Base-by-base conservation (phyloP, 2,329 filamentous ascomycete species). In the Diaporthe sp. region DNA sequence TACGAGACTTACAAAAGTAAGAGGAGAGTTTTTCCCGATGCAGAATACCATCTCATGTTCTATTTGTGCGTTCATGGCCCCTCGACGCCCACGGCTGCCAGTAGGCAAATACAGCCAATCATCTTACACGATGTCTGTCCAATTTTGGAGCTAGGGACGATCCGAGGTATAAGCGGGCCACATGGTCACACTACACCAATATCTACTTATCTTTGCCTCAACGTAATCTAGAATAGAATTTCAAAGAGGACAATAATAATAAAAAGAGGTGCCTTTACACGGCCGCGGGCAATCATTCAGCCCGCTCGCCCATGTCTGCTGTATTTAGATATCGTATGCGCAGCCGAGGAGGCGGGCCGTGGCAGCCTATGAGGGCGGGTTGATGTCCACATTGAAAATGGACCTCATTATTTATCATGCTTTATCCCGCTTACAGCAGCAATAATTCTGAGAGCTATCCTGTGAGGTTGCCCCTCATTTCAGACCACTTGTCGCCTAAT, bases 51-150 rank as follows among this genome's bases (percentile, higher is more conserved):
- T 49, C 19, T 22, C 22, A 10, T 46, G 39, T 22, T 34, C 3
- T 25, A 15, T 22, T 46, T 5, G n/a, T 28, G 39, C 17, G 7
- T 62, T 46, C 1, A 13, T 34, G 61, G 17, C 8, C 44, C 44
- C 17, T 49, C 8, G 17, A 17, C 42, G 19, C 39, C 31, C 3
- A 42, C 1, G 8, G 8, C 15, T 34, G 28, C 9, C 17, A 12
- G 15, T 34, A 10, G 25, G 42, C 42, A 67, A 7, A 15, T n/a
- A 10, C 42, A 67, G 62, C 62, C 62, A 68, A 68, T 68, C 62
- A 51, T 68, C 44, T 68, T 68, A 51, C 62, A 68, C 17, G 19
- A 7, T 19, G 17, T 37, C 0, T 37, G 31, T 19, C 15, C 13
- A 25, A 28, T 55, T 55, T 31, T 51, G 22, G 51, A 53, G 51